Evolutionary conservation across 306 rosid species (phyloP).

Genomic region (Begonia masoniana): DNA sequence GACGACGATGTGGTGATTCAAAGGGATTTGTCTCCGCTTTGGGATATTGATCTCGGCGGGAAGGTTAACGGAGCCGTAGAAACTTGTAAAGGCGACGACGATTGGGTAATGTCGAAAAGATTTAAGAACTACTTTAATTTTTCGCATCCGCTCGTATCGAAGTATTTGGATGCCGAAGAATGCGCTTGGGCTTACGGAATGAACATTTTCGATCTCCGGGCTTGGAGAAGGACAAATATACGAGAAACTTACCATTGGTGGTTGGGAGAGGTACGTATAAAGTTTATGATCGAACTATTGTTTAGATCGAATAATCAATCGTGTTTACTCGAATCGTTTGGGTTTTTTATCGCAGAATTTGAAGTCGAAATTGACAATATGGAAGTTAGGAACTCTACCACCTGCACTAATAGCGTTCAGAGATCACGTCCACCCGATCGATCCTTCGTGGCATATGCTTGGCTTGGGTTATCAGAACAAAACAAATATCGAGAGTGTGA

Average conservation of each 20-base stretch:
- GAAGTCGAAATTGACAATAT: conserved; percentile 62
- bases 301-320: too few species aligned
- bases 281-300: not conserved
- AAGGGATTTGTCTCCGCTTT: conserved; percentile 69
- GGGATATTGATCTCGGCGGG: conserved; percentile 79
- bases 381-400: conserved; percentile 96
- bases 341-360: conserved; percentile 54
- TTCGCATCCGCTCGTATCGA: conserved; percentile 66
- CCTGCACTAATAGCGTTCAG: conserved; percentile 93
- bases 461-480: conserved; percentile 95
- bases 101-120: conserved; percentile 88
- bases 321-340: conserved; percentile 5
- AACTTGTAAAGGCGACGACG: conserved; percentile 91
- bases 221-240: conserved; percentile 70
- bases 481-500: conserved; percentile 46
- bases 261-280: conserved; percentile 64
- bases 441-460: conserved; percentile 87
- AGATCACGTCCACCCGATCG: conserved; percentile 82
- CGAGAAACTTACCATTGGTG: conserved; percentile 81
- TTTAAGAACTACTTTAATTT: conserved; percentile 88
- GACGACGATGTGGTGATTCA: conserved; percentile 95
- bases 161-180: conserved; percentile 70
- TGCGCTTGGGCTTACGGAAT: conserved; percentile 99
- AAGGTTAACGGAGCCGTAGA: conserved; percentile 92
- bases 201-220: conserved; percentile 78